These are phyloP conservation scores for Eutypella sp. DNA, from an alignment of 2,329 filamentous ascomycete species.

Conservation along the genomic window DNA sequence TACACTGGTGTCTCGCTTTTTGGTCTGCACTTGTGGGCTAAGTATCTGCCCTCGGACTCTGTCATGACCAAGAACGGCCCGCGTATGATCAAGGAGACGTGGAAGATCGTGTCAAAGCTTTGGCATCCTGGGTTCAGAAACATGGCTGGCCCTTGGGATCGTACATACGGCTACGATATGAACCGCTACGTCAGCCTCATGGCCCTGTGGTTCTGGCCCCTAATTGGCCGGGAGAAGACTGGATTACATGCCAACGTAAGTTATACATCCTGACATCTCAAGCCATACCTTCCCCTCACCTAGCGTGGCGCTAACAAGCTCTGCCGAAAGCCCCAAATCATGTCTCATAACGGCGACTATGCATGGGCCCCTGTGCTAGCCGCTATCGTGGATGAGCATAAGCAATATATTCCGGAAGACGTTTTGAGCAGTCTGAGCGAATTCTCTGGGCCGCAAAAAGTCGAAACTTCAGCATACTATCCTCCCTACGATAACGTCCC, in stretches of 20 bases:
- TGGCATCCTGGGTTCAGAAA: conserved; percentile 57
- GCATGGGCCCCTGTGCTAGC: conserved; percentile 53
- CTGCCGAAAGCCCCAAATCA: conserved; percentile 37
- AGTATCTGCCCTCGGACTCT: conserved; percentile 51
- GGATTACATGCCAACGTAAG: conserved; percentile 29
- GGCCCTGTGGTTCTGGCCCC: conserved; percentile 53
- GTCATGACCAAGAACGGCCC: conserved; percentile 48
- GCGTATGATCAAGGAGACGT: conserved; percentile 48
- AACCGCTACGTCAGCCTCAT: conserved; percentile 56
- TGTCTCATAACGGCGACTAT: conserved; percentile 56
- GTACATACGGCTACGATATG: conserved; percentile 60
- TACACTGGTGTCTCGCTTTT: conserved; percentile 59
- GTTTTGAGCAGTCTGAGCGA: conserved; percentile 35
- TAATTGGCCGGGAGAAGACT: conserved; percentile 44
- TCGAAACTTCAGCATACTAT: conserved; percentile 47
- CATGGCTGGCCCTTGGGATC: conserved; percentile 60
- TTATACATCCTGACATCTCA: conserved; percentile 1
- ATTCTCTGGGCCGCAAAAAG: conserved; percentile 51
- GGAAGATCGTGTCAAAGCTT: conserved; percentile 45
- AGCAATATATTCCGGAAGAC: conserved; percentile 37
- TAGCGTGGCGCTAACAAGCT: neutral
- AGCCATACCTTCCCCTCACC: too few species aligned
- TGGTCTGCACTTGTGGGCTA: conserved; percentile 53
- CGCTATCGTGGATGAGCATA: conserved; percentile 46
- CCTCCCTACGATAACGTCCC: conserved; percentile 53